Conservation (phyloP, 1,284 basidiomycete species). For the Cryptococcus sp. region DNA sequence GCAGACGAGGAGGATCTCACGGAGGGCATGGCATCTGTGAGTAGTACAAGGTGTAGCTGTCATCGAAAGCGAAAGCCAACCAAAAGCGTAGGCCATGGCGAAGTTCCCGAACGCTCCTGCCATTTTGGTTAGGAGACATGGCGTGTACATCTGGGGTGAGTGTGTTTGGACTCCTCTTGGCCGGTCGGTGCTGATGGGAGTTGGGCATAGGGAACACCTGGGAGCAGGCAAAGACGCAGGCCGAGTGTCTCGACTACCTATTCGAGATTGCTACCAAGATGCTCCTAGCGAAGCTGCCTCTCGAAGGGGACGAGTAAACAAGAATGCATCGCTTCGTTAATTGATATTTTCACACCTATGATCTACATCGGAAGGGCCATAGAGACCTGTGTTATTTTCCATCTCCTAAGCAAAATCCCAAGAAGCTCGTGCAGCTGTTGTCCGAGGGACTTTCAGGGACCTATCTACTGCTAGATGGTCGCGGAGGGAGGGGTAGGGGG, state of each 20-base stretch:
- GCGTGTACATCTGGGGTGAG: conserved; percentile 79
- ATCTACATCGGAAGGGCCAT: too few species aligned
- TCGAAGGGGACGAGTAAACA: conserved; percentile 34
- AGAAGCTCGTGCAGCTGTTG: too few species aligned
- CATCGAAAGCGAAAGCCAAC: background rate
- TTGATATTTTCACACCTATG: too few species aligned
- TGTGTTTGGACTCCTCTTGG: conserved; percentile 1
- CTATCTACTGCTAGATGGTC: too few species aligned
- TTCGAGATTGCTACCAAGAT: conserved; percentile 66
- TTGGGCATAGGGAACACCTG: conserved; percentile 60
- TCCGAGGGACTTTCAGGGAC: too few species aligned
- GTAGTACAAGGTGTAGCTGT: conserved; percentile 12
- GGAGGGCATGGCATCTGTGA: conserved; percentile 69
- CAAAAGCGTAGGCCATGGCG: conserved; percentile 59
- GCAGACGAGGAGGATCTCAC: conserved; percentile 81
- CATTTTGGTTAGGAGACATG: conserved; percentile 74
- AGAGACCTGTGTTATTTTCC: too few species aligned
- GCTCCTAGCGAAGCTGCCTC: conserved; percentile 39
- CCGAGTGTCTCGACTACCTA: conserved; percentile 82
- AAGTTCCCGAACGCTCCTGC: conserved; percentile 73
- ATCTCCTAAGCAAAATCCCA: too few species aligned
- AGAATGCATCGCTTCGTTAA: too few species aligned
- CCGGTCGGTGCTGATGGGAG: conserved; percentile 12
- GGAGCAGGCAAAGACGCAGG: conserved; percentile 84
- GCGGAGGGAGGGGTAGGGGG: too few species aligned